These are phyloP conservation scores for Buxus sempervirens DNA, from an alignment of 164 flowering plant species.

Conservation along the genomic window DNA sequence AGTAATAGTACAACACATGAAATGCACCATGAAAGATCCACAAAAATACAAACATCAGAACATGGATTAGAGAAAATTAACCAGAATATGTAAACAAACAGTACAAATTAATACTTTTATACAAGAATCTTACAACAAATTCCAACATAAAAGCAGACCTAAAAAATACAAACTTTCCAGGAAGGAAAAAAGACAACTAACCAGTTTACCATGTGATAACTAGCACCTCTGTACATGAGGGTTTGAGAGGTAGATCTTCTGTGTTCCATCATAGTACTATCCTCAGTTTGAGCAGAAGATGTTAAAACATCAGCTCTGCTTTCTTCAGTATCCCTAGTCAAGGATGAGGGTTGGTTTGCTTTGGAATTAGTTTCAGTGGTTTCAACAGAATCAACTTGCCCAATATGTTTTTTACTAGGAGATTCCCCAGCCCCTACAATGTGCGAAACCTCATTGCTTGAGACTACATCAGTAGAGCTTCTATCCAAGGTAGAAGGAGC, in stretches of 20 bases:
- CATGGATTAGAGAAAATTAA: not conserved
- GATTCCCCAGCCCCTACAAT: slow-evolving; percentile 21
- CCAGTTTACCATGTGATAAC: slow-evolving; percentile 99
- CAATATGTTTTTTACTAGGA: slow-evolving; percentile 21
- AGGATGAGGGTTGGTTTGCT: slow-evolving; percentile 21
- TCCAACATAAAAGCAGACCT: not conserved
- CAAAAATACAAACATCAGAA: not conserved
- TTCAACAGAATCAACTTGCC: slow-evolving; percentile 30
- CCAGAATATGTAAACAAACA: not conserved
- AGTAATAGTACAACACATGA: too few relatives aligned
- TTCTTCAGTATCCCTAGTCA: slow-evolving; percentile 26
- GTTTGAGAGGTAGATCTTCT: slow-evolving; percentile 56
- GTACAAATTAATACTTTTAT: not conserved
- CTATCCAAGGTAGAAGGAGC: slow-evolving; percentile 19
- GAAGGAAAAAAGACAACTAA: slow-evolving; percentile 40
- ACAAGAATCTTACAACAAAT: not conserved
- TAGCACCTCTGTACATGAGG: slow-evolving; percentile 56
- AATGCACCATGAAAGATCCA: too few relatives aligned
- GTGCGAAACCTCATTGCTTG: slow-evolving; percentile 27
- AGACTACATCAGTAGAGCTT: slow-evolving; percentile 17
- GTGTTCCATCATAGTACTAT: slow-evolving; percentile 45
- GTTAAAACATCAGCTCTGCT: slow-evolving; percentile 24
- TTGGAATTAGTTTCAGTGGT: slow-evolving; percentile 11
- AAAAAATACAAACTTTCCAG: not conserved
- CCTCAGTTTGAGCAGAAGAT: slow-evolving; percentile 29